Evolutionary conservation across 257 asterid genomes (phyloP).

Genomic region (Solanum arcanum): DNA sequence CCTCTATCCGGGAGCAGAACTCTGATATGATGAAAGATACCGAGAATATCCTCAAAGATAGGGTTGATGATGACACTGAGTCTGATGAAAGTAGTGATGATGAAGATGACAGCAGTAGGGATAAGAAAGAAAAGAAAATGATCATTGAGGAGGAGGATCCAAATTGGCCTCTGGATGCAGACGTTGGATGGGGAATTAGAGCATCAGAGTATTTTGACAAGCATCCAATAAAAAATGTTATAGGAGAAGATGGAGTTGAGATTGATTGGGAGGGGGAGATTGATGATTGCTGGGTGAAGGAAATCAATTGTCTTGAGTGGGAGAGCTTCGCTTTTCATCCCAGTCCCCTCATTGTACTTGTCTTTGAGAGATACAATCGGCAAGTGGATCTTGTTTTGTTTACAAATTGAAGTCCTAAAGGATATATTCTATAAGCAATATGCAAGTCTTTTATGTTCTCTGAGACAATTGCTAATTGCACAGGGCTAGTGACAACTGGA

Average conservation of each 20-base stretch:
- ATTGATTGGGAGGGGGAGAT: slow-evolving; percentile 95
- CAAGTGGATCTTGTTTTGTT: slow-evolving; percentile 6
- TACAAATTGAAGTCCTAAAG: background rate
- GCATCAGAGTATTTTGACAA: slow-evolving; percentile 90
- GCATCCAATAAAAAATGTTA: slow-evolving; percentile 61
- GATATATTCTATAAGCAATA: background rate
- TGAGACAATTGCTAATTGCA: background rate
- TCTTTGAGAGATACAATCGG: slow-evolving; percentile 89
- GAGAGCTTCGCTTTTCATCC: slow-evolving; percentile 98
- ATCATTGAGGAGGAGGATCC: slow-evolving; percentile 73
- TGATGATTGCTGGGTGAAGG: slow-evolving; percentile 71
- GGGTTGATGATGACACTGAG: slow-evolving; percentile 14
- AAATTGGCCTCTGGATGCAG: slow-evolving; percentile 97
- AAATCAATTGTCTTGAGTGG: slow-evolving; percentile 93
- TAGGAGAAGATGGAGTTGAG: slow-evolving; percentile 68
- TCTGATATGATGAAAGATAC: slow-evolving; percentile 46
- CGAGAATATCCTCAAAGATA: slow-evolving; percentile 56
- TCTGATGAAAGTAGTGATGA: slow-evolving; percentile 20
- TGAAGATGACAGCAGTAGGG: slow-evolving; percentile 20
- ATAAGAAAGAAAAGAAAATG: slow-evolving; percentile 25
- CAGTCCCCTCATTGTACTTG: slow-evolving; percentile 79
- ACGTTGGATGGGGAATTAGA: slow-evolving; percentile 90
- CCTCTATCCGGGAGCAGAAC: slow-evolving; percentile 53
- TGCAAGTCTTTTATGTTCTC: background rate
- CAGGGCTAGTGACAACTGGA: slow-evolving; percentile 97